These are phyloP conservation scores for Coprinopsis marcescibilis DNA, from an alignment of 768 basidiomycete genomes.

Conservation along the genomic window DNA sequence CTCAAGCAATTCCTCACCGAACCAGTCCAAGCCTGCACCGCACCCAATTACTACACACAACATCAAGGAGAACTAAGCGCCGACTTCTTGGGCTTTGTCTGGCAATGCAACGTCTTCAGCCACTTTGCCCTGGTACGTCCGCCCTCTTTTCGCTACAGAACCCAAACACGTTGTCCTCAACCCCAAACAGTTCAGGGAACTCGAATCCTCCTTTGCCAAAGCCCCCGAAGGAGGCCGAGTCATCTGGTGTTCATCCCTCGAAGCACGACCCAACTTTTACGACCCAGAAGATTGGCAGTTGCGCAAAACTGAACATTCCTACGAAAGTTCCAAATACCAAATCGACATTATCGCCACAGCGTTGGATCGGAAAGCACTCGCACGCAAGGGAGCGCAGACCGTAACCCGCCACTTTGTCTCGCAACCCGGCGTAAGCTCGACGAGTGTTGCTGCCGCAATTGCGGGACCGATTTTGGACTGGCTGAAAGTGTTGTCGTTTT, in stretches of 20 bases:
- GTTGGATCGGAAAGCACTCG: conserved; percentile 37
- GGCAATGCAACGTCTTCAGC: conserved; percentile 82
- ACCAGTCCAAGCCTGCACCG: conserved; percentile 43
- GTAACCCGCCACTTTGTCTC: conserved; percentile 58
- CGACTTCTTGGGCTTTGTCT: conserved; percentile 74
- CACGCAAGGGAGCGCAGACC: conserved; percentile 10
- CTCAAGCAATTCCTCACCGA: conserved; percentile 42
- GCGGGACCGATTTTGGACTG: conserved; percentile 39
- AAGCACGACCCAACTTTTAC: conserved; percentile 49
- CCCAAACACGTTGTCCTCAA: not conserved
- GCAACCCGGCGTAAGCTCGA: conserved; percentile 66
- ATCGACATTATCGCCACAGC: conserved; percentile 58
- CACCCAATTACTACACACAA: conserved; percentile 55
- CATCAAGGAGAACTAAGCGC: conserved; percentile 49
- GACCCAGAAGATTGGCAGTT: conserved; percentile 71
- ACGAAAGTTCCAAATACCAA: conserved; percentile 72
- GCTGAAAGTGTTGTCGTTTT: conserved; percentile 52
- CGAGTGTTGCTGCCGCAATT: conserved; percentile 50
- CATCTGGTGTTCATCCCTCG: conserved; percentile 76
- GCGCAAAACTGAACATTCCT: conserved; percentile 52
- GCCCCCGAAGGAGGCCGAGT: conserved; percentile 51
- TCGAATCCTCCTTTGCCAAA: conserved; percentile 48
- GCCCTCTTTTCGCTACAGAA: not conserved
- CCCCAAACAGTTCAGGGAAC: conserved; percentile 51
- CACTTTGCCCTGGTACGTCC: conserved; percentile 69